Evolutionary conservation across 768 basidiomycete species (phyloP).

Genomic region (Mycena kentingensis): DNA sequence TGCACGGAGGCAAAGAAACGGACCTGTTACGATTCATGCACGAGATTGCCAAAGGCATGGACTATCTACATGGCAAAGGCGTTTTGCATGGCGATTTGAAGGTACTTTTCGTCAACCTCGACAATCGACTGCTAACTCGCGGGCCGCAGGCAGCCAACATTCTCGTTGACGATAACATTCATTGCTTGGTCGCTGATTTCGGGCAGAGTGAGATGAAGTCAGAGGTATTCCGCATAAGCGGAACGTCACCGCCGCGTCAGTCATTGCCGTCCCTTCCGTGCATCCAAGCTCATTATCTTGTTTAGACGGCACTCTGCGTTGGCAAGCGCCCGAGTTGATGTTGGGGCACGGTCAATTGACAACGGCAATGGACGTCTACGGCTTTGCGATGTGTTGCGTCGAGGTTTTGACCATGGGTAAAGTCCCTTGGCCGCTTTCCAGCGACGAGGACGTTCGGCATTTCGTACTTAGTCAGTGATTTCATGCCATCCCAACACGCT

Average conservation of each 20-base stretch:
- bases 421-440: conserved; percentile 55
- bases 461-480: conserved; percentile 50
- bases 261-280: not conserved
- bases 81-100: conserved; percentile 84
- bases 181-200: conserved; percentile 59
- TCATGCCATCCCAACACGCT: not conserved
- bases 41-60: conserved; percentile 81
- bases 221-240: conserved; percentile 47
- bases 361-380: conserved; percentile 63
- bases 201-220: conserved; percentile 57
- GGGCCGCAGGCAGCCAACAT: conserved; percentile 26
- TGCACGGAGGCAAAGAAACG: conserved; percentile 32
- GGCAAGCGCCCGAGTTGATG: conserved; percentile 74
- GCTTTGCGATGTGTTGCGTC: conserved; percentile 65
- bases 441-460: conserved; percentile 52
- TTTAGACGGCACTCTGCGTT: conserved; percentile 44
- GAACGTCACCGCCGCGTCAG: conserved; percentile 32
- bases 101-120: too few species aligned
- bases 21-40: conserved; percentile 64
- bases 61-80: conserved; percentile 68
- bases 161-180: conserved; percentile 39
- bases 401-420: conserved; percentile 66
- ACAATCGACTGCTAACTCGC: too few species aligned
- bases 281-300: conserved; percentile 8
- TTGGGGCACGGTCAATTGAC: conserved; percentile 49